Base-by-base conservation (phyloP, 2,329 filamentous ascomycete species). In the Sporothrix mexicana region DNA sequence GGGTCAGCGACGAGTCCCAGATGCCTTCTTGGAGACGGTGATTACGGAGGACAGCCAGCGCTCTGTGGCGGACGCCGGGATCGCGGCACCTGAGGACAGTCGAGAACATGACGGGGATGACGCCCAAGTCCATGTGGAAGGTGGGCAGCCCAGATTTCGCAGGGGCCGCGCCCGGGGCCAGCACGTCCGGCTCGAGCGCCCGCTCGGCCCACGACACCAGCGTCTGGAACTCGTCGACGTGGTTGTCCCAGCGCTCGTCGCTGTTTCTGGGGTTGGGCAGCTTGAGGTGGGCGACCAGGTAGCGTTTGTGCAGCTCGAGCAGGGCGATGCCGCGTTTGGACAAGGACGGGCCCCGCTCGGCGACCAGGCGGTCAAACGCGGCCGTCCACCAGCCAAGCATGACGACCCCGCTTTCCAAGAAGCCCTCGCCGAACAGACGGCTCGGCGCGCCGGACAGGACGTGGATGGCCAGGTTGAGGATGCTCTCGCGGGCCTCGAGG, bases 101-200 rank as follows among this genome's bases (percentile, higher is more conserved):
- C 10, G 70, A 72, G 30, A 74, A 72, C 45, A 74, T 68, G 23
- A 75, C 57, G 10, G 74, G 74, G 1, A 75, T 57, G 5, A 75
- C 72, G 30, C 74, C 74, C 7, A 75, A 57, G 15, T 75, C 74
- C 74, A 75, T 75, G 55, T 75, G 72, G 43, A 75, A 75, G 6
- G 62, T 71, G 17, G 20, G 49, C 13, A 23, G 41, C 7, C 17
- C 3, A 0, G 1, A n/a, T 15, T 43, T 30, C 17, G 2, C 47
- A 9, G 25, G n/a, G 4, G 15, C 17, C 5, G 20, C 5, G 8
- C 20, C 61, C 3, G 1, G 9, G n/a, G 59, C 17, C 20, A 12
- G 55, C 13, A 5, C 17, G n/a, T 69, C 70, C 2, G 23, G 45
- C 13, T 51, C 20, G 2, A 71, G 12, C 2, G 67, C 73, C 12